These are phyloP conservation scores for Trichoderma koningii DNA, from an alignment of 2,329 filamentous ascomycete genomes.

Conservation along the genomic window DNA sequence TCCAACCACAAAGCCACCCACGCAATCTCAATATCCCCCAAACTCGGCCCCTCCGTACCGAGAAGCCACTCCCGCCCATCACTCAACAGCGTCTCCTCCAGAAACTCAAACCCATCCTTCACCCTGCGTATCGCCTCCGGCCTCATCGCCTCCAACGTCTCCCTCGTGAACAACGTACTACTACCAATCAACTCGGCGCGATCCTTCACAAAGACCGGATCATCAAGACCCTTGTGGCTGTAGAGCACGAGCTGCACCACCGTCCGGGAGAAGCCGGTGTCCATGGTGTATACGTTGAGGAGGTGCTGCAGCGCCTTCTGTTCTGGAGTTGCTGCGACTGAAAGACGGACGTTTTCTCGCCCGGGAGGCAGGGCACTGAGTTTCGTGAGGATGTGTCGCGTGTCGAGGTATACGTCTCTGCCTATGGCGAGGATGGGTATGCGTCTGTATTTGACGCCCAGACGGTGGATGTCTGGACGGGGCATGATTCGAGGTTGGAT, in stretches of 20 bases:
- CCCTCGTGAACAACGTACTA: constrained; percentile 30
- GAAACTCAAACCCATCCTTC: constrained; percentile 53
- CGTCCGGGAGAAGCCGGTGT: constrained; percentile 57
- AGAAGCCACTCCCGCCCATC: constrained; percentile 68
- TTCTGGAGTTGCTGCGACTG: constrained; percentile 40
- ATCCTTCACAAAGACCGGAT: constrained; percentile 62
- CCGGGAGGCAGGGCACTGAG: constrained; percentile 58
- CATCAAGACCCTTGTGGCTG: constrained; percentile 53
- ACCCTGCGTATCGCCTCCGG: constrained; percentile 60
- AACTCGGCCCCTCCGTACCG: constrained; percentile 51
- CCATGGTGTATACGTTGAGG: constrained; percentile 56
- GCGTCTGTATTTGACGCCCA: constrained; percentile 67
- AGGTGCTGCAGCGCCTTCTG: constrained; percentile 54
- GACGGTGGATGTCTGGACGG: constrained; percentile 60
- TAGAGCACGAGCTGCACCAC: constrained; percentile 57
- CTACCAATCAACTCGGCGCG: constrained; percentile 43
- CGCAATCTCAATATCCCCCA: constrained; percentile 69
- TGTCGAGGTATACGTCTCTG: constrained; percentile 68
- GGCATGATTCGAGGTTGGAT: constrained; percentile 66
- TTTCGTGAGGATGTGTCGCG: constrained; percentile 65
- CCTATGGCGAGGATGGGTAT: constrained; percentile 69
- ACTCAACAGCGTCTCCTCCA: constrained; percentile 63
- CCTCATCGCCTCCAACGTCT: constrained; percentile 37
- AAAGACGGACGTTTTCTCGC: constrained; percentile 39
- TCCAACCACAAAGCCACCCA: constrained; percentile 69